Base-by-base conservation (phyloP, 2,329 filamentous ascomycete genomes). In the Chrysoporthe cubensis region DNA sequence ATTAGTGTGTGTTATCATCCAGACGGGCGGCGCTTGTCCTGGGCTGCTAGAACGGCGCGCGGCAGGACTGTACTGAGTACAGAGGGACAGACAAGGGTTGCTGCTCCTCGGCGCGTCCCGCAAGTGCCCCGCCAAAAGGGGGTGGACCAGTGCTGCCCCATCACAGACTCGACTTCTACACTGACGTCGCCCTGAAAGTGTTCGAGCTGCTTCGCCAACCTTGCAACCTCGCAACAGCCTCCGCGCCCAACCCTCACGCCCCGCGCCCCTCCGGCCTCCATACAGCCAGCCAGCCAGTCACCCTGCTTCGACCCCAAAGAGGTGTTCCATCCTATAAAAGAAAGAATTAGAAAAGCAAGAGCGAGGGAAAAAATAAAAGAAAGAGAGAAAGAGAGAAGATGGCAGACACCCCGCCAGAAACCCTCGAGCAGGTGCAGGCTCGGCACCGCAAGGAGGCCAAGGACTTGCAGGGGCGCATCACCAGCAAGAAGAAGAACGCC, bases 401-500 rank as follows among this genome's bases (percentile, higher is more conserved):
- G 67, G 67, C 62, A 21, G 64, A 43, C 44, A 21, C 16, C 18
- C 18, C 42, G 7, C 50, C 66, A 5, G 85, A 88, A 75, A 80
- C 84, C 11, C 88, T 96, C 79, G 94, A 97, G 69, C 89, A 92
- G 70, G 81, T 96, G 66, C 90, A 93, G 74, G 83, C 89, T 48
- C 91, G 90, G 59, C 96, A 99, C 78, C 90, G 93, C 74, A 96
- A 93, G 79, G 95, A 99, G 80, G 89, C 91, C 78, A 90, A 90
- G 73, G 95, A 98, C 70, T 85, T 99, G 37, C 92, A 97, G 78
- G 87, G 88, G 62, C 90, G 91, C 69, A 89, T 96, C 75, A 97
- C 93, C 5, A 94, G 91, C 80, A 98, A 97, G 85, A 99, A 97
- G 85, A 98, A 97, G 84, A 91, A 92, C 73, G 94, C 96, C 18